Conservation (phyloP, 305 asterid species). For the Salvia sclarea region DNA sequence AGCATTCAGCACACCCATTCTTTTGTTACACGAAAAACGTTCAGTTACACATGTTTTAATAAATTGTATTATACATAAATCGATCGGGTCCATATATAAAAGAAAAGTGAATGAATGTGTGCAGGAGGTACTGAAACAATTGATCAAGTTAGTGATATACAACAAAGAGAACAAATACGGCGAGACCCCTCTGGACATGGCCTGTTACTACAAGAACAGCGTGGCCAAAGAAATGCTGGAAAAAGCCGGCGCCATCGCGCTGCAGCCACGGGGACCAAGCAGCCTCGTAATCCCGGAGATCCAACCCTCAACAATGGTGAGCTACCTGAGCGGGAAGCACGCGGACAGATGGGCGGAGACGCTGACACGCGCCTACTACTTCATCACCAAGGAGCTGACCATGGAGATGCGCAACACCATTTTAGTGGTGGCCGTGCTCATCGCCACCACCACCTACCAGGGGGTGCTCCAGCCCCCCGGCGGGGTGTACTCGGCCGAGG, state of each 20-base stretch:
- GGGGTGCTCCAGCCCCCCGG: slow-evolving; percentile 41
- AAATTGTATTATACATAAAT: too few relatives aligned
- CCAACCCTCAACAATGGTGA: neutral
- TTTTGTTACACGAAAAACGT: too few relatives aligned
- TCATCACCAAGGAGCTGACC: neutral
- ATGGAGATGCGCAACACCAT: slow-evolving; percentile 30
- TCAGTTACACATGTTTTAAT: too few relatives aligned
- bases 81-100: too few relatives aligned
- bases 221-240: neutral
- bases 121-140: neutral
- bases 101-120: too few relatives aligned
- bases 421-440: slow-evolving; percentile 32
- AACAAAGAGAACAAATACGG: slow-evolving; percentile 19
- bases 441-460: slow-evolving; percentile 37
- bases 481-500: slow-evolving; percentile 26
- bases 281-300: too few relatives aligned
- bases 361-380: neutral
- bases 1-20: too few relatives aligned
- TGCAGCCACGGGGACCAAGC: too few relatives aligned
- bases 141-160: neutral
- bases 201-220: neutral
- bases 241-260: neutral
- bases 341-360: neutral
- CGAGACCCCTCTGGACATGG: slow-evolving; percentile 34
- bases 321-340: neutral